Conservation (phyloP, 441 rosid species). For the Eutrema salsugineum region DNA sequence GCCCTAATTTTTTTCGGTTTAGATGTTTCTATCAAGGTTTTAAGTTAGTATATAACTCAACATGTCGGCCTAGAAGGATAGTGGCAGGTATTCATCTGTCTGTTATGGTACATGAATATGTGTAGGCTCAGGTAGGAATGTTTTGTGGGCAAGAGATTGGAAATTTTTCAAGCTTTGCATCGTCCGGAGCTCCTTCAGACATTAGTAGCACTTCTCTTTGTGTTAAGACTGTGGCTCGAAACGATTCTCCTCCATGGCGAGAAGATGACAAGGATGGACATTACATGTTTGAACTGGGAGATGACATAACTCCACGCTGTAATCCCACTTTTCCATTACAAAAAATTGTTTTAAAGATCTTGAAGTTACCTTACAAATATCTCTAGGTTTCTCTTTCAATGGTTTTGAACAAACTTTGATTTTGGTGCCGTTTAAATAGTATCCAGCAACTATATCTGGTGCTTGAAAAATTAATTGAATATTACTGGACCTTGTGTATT, state of each 20-base stretch:
- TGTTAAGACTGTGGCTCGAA: constrained; percentile 59
- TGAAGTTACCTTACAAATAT: not conserved
- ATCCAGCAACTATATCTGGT: not conserved
- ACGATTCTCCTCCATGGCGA: constrained; percentile 90
- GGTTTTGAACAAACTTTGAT: not conserved
- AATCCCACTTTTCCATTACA: constrained; percentile 52
- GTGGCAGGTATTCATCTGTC: constrained; percentile 32
- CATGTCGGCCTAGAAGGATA: constrained; percentile 24
- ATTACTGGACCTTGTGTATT: not conserved
- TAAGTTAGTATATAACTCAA: not conserved
- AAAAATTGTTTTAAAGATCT: constrained; percentile 18
- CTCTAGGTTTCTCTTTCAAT: not conserved
- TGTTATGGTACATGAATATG: constrained; percentile 73
- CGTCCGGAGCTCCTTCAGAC: constrained; percentile 65
- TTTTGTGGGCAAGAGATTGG: constrained; percentile 90
- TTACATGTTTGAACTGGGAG: constrained; percentile 94
- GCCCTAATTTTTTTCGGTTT: not conserved
- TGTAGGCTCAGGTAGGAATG: constrained; percentile 98
- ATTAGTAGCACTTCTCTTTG: constrained; percentile 50
- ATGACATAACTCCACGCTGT: constrained; percentile 90
- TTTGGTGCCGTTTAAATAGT: not conserved
- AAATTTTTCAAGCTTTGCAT: constrained; percentile 72
- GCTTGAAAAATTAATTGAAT: not conserved
- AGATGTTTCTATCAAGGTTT: not conserved
- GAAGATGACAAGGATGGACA: constrained; percentile 98